A percentile compares a stretch with the other conserved stretches of the same genome.
Evolutionary conservation across 768 basidiomycete genomes (phyloP).

Genomic region (Mycena sanguinolenta): DNA sequence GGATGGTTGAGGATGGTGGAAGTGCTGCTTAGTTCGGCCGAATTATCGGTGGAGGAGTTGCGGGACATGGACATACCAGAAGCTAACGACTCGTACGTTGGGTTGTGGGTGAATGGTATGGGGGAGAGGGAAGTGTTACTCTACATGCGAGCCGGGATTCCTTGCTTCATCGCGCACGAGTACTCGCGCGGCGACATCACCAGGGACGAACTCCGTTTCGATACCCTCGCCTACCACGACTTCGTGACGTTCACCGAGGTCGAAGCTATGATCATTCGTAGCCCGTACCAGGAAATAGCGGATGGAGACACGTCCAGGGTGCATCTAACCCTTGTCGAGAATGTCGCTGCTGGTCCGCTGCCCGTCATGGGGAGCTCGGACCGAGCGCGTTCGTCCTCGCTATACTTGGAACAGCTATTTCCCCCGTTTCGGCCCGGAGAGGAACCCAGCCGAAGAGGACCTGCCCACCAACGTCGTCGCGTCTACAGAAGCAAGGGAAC

Average conservation of each 20-base stretch:
- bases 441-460: no score
- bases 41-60: neutral
- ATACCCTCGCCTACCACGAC: neutral
- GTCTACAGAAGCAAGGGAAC: no score
- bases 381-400: no score
- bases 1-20: neutral
- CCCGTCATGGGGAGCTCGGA: no score
- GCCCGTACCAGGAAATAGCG: no score
- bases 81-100: neutral
- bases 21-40: neutral
- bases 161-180: conserved; percentile 16
- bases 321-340: no score
- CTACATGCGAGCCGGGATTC: neutral
- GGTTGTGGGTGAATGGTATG: neutral
- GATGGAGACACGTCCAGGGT: no score
- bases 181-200: neutral
- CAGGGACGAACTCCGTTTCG: neutral
- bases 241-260: neutral
- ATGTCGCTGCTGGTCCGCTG: no score
- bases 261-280: no score
- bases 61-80: neutral
- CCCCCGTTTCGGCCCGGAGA: no score
- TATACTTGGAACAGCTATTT: no score
- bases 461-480: no score
- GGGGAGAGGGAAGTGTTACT: neutral